phyloP scores from a whole-genome alignment of 106 monocot species.

The Allium fistulosum region DNA sequence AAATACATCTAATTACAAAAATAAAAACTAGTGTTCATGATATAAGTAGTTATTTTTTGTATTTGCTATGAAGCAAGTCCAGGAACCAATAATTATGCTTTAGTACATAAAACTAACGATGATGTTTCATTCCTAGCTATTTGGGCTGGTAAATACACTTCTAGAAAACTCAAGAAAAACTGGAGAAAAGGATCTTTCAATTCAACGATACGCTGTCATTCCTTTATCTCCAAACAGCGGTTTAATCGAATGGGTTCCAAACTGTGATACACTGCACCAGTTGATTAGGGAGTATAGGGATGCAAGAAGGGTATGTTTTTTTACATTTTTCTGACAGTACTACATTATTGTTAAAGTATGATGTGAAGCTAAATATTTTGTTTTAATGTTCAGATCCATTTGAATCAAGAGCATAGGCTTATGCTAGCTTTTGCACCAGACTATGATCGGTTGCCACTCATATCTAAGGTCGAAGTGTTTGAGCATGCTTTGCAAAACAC shows the following conservation, averaged over 20 bases:
- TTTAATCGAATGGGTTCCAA: conserved; percentile 97
- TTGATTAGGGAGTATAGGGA: conserved; percentile 94
- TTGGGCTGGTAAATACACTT: conserved; percentile 95
- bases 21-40: no score
- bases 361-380: no score
- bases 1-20: no score
- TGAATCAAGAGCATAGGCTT: conserved; percentile 93
- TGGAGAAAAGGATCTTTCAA: conserved; percentile 89
- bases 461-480: conserved; percentile 95
- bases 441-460: conserved; percentile 90
- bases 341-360: not conserved
- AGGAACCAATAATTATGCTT: no score
- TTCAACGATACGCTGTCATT: conserved; percentile 96
- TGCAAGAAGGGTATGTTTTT: conserved; percentile 70
- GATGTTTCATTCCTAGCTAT: conserved; percentile 48
- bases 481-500: conserved; percentile 89
- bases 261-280: conserved; percentile 93
- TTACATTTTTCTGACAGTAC: not conserved
- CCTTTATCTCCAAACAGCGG: conserved; percentile 98
- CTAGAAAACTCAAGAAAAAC: conserved; percentile 96
- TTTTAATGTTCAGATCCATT: conserved; percentile 49
- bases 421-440: conserved; percentile 97
- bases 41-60: no score
- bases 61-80: no score
- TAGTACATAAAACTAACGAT: no score